Evolutionary conservation across 2,329 filamentous ascomycete genomes (phyloP), one percentile per base, ranked within the genome.

Genomic region (Aureobasidium sp.): DNA sequence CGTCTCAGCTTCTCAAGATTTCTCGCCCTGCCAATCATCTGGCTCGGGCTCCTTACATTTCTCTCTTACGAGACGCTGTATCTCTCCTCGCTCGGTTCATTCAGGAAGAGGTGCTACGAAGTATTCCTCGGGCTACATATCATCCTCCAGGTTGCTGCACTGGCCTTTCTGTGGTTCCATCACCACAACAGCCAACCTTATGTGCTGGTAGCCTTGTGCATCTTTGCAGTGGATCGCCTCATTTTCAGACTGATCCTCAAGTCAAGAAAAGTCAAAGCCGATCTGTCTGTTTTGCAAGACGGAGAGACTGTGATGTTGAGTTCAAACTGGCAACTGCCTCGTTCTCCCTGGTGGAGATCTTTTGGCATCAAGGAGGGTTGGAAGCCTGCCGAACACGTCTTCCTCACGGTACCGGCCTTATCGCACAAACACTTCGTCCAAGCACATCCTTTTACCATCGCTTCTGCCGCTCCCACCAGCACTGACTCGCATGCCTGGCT

Each of bases 391-490:
- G 83, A 87, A 67, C 86, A 88, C 70, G 78, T 87, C 53, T 88
- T 88, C 71, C 70, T 88, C 62, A 82, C 82, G 1, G 73, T 87
- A 0, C 84, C 85, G 0, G 74, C 73, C 0, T 76, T 88, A 6
- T 80, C 80, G 1, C 71, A 73, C 3, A 79, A 76, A 60, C 80
- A 86, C 67, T 68, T 74, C 2, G 69, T 86, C 1, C 85, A 88
- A 71, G 78, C 84, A 0, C 85, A 88, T 68, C 86, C 85, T 0
- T 88, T 88, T 71, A 87, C 84, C 9, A 86, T 88, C 61, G 81
- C 84, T 17, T 87, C 85, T 2, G 79, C 80, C 0, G 83, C 84
- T 11, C 81, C 83, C 3, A n/a, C 49, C 17, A 62, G 62, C 27
- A 7, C 45, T 14, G 65, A 73, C n/a, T 66, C 68, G 14, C 79